Base-by-base conservation (phyloP, 106 monocot genomes). In the Hemerocallis citrina region DNA sequence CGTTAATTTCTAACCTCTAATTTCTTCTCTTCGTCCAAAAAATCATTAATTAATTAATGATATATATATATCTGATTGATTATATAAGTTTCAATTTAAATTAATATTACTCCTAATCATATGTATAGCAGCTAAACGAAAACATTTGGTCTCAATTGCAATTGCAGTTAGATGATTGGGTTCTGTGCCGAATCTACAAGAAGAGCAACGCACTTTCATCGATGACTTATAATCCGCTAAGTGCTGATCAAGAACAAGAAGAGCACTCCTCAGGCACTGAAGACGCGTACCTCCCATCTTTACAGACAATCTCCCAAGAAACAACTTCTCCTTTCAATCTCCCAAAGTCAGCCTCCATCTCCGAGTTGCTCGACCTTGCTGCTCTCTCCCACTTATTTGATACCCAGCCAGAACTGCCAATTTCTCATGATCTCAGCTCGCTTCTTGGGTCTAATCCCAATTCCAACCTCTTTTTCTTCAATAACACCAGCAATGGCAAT, bases 121-220 rank as follows among this genome's bases (percentile, higher is more conserved):
- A n/a, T n/a, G n/a, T n/a, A n/a, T n/a, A n/a, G n/a, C n/a, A n/a
- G n/a, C n/a, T n/a, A n/a, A n/a, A n/a, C n/a, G n/a, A n/a, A n/a
- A n/a, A n/a, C n/a, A n/a, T n/a, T n/a, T n/a, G n/a, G n/a, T n/a
- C n/a, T n/a, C 5, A 1, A 54, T 16, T 3, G n/a, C n/a, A n/a
- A 9, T 55, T 49, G 52, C 77, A 86, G 85, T 40, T 86, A 45
- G 85, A 86, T n/a, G n/a, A n/a, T n/a, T n/a, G n/a, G n/a, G n/a
- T n/a, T n/a, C 77, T 86, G 13, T 86, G 85, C 57, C 77, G 85
- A 21, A 86, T 86, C 63, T 86, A 86, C 68, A 74, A 72, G 75
- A 86, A 86, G 68, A 75, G 64, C 65, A 75, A 66, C 73, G 58
- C 68, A 8, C 62, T 65, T 5, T 52, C 68, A 12, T 9, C 67